Percentiles rank a stretch among this genome's conserved stretches.
Evolutionary conservation across 345 rosid species (phyloP).

Genomic region (Moricandia moricandioides): DNA sequence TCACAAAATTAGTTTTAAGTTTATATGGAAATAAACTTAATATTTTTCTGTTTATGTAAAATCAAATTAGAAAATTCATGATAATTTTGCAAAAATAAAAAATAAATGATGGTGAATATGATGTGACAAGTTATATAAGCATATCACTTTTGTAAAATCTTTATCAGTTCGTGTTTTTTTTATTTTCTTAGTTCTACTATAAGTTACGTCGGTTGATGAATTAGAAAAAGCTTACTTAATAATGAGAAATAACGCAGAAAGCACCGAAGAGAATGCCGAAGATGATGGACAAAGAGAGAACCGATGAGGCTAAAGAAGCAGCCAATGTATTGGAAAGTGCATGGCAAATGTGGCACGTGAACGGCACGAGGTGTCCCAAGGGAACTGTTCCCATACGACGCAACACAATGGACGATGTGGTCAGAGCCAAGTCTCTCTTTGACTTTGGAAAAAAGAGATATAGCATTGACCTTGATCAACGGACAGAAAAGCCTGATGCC

Average conservation of each 20-base stretch:
- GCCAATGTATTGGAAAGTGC: conserved; percentile 38
- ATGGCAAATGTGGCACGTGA: conserved; percentile 88
- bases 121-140: not conserved
- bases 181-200: not conserved
- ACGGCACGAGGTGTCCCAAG: conserved; percentile 83
- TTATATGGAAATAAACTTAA: not conserved
- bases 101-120: too few species aligned
- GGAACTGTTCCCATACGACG: conserved; percentile 92
- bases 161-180: not conserved
- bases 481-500: conserved; percentile 66
- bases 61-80: not conserved
- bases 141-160: not conserved
- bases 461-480: conserved; percentile 32
- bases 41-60: not conserved
- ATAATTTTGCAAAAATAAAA: not conserved
- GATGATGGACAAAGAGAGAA: conserved; percentile 36
- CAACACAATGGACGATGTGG: conserved; percentile 63
- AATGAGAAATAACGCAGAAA: conserved; percentile 44
- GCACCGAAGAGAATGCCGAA: conserved; percentile 56
- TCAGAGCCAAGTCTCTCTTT: conserved; percentile 89
- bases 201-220: not conserved
- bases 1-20: not conserved
- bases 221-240: not conserved
- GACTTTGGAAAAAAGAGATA: conserved; percentile 69
- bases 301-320: conserved; percentile 24